phyloP scores from a whole-genome alignment of 2,329 filamentous ascomycete genomes.

The Incumbomyces delicatus region DNA sequence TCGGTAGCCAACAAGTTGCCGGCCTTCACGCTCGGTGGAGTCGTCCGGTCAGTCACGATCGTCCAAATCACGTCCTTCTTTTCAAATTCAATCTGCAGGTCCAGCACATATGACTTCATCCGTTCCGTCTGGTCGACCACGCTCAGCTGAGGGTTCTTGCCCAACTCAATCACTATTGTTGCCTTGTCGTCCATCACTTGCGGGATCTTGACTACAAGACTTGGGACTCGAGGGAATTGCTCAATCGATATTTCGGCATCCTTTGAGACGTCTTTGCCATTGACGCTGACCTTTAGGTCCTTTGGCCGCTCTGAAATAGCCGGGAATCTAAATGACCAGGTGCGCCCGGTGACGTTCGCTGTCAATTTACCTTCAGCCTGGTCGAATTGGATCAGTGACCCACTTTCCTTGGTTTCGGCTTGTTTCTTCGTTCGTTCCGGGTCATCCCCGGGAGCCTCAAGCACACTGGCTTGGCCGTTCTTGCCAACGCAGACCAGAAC shows the following conservation, averaged over 20 bases:
- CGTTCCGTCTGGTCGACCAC: conserved; percentile 16
- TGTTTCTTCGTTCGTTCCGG: conserved; percentile 11
- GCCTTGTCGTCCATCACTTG: conserved; percentile 19
- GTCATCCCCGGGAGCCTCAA: conserved; percentile 36
- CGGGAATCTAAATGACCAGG: conserved; percentile 18
- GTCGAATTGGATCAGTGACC: conserved; percentile 19
- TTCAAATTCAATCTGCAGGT: conserved; percentile 23
- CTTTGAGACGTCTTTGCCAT: conserved; percentile 16
- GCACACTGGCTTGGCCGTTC: conserved; percentile 32
- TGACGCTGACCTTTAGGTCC: conserved; percentile 14
- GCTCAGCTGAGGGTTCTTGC: conserved; percentile 23
- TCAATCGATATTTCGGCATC: conserved; percentile 12
- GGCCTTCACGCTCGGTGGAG: conserved; percentile 15
- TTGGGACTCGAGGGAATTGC: conserved; percentile 14
- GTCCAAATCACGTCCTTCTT: conserved; percentile 24
- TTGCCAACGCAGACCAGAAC: conserved; percentile 40
- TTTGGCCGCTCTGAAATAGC: conserved; percentile 12
- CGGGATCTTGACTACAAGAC: conserved; percentile 16
- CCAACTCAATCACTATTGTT: conserved; percentile 31
- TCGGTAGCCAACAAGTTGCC: conserved; percentile 20
- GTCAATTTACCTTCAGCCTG: conserved; percentile 16
- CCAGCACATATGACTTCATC: conserved; percentile 18
- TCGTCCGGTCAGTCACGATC: conserved; percentile 13
- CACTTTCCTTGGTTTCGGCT: conserved; percentile 18
- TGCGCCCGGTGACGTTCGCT: conserved; percentile 13